Base-by-base conservation (phyloP, 2,329 filamentous ascomycete species). In the Penicillium sp. region DNA sequence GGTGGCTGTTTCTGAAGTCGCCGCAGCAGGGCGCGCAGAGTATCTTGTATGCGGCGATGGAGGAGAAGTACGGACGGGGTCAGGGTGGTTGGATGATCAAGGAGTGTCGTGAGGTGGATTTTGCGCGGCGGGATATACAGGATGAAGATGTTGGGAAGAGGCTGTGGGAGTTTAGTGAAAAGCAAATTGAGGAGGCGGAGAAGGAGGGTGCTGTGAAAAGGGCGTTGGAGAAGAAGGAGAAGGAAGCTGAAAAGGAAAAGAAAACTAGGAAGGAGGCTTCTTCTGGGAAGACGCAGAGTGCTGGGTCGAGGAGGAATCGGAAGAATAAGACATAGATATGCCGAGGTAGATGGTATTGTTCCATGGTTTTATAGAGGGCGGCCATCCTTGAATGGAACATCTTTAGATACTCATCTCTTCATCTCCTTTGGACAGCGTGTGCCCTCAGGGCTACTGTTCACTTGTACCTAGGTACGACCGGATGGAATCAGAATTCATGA, bases 1-100 rank as follows among this genome's bases (percentile, higher is more conserved):
- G 88, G 68, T 97, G 92, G 89, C 70, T 98, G 20, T 69, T 96
- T 1, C 76, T 98, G 46, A 97, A 98, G 71, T 91, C 87, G 29
- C 81, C 90, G 0, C 73, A 84, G 45, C 84, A 88, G 72, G 93
- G 89, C 2, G 88, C 92, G 0, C 91, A 98, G 72, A 90, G 87
- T 4, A 83, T 97, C 41, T 74, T 97, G 7, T 86, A 85, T 58
- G 91, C 91, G 0, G 84, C 84, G 1, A 95, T 96, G 88, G 91
- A 96, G 47, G 80, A 80, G 2, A 76, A 78, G 2, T 81, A 90
- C 44, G 82, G 80, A 3, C 78, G 84, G 29, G 82, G 79, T 1
- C 63, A 71, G 1, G 88, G 88, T 7, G 88, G 86, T 0, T 84
- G 80, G 64, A 66, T 95, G 42, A 78, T 98, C 66, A 97, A 96